A percentile compares a stretch with the other conserved stretches of the same genome.
Evolutionary conservation across 1,139 yeast genomes (phyloP).

Genomic region (Nematodospora anomalae): DNA sequence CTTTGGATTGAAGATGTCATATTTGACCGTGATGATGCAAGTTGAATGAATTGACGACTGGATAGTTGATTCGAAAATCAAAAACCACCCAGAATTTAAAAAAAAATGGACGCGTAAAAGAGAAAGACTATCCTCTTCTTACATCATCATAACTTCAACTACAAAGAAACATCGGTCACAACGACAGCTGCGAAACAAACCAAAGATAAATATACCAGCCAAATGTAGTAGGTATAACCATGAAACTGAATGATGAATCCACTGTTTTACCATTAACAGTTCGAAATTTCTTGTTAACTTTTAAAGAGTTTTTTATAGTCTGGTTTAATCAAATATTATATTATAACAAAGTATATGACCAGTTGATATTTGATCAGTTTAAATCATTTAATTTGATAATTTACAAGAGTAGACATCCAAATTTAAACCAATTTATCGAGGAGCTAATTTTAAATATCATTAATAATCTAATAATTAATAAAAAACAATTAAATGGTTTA

Average conservation of each 20-base stretch:
- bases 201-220: too few species aligned
- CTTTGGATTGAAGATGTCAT: slow-evolving; percentile 22
- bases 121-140: too few species aligned
- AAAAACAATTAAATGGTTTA: slow-evolving; percentile 12
- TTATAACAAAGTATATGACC: slow-evolving; percentile 44
- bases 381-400: slow-evolving; percentile 43
- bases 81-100: not conserved
- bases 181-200: too few species aligned
- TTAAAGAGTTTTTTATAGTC: slow-evolving; percentile 41
- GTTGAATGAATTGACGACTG: not conserved
- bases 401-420: slow-evolving; percentile 44
- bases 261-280: slow-evolving; percentile 21
- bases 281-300: slow-evolving; percentile 28
- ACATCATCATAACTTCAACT: too few species aligned
- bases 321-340: slow-evolving; percentile 50
- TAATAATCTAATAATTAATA: slow-evolving; percentile 13
- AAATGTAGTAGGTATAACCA: not conserved
- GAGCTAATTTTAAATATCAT: slow-evolving; percentile 22
- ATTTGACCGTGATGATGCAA: not conserved
- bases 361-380: slow-evolving; percentile 34
- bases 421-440: slow-evolving; percentile 37
- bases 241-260: slow-evolving; percentile 2
- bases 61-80: not conserved
- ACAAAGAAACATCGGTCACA: too few species aligned
- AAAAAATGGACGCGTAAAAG: slow-evolving; percentile 2